Base-by-base conservation (phyloP, 78 protist genomes). In the Corallochytrium limacisporum region DNA sequence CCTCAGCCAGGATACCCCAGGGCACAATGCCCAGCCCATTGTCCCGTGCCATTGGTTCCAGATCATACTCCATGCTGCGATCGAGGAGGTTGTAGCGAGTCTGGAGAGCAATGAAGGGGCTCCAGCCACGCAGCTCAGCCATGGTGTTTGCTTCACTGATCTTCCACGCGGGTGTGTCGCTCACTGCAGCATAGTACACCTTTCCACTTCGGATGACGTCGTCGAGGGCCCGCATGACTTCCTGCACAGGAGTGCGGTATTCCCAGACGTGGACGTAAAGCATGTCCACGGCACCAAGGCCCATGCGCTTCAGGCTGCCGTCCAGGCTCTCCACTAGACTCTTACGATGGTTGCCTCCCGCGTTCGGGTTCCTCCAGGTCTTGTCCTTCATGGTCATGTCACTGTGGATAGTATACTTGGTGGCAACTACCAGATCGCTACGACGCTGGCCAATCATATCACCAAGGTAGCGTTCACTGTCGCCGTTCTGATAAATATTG, bases 91-190 rank as follows among this genome's bases (percentile, higher is more conserved):
- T 37, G 40, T 55, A 55, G 38, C 2, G 38, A 16, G 6, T 7
- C 20, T 6, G 61, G 40, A 6, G 3, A 6, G 61, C 61, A 7
- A 6, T 7, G 5, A 55, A 8, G 18, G 2, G 61, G 6, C 22
- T 6, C 61, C 61, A 55, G 20, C 61, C 61, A n/a, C 40, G 61
- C 38, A 55, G 38, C 40, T 55, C 40, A n/a, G 61, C 61, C 38
- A 36, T 36, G 26, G 40, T 36, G 18, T 2, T 6, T 7, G 22
- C 2, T 6, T 7, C 2, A 7, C 22, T 6, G 28, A 55, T 29
- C 26, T 20, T 1, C 22, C 5, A 55, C 38, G 61, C 61, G 40
- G 61, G 61, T n/a, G 61, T 36, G 40, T 55, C 61, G 20, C 22
- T 8, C 20, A 55, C 4, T 20, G 22, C 61, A n/a, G n/a, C 2